Evolutionary conservation across 2,329 filamentous ascomycete species (phyloP).

Genomic region (Tricladium varicosporioides): DNA sequence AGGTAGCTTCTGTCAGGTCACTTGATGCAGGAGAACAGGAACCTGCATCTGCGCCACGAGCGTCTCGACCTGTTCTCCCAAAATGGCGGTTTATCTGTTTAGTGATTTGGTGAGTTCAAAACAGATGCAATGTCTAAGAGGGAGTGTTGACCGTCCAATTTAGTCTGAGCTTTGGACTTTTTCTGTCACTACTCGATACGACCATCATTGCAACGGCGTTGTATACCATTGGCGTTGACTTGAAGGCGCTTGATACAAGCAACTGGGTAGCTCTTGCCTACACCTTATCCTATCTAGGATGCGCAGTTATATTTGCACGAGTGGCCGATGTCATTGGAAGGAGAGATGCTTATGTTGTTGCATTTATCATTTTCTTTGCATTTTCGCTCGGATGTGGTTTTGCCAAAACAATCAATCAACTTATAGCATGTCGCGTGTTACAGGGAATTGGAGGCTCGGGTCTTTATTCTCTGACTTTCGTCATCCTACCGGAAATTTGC

Average conservation of each 20-base stretch:
- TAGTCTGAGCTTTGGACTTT: constrained; percentile 51
- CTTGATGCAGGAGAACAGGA: too few relatives aligned
- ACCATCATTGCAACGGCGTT: constrained; percentile 60
- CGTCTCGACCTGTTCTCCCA: constrained; percentile 2
- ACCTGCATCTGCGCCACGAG: too few relatives aligned
- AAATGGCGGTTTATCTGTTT: constrained; percentile 12
- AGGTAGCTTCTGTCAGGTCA: too few relatives aligned
- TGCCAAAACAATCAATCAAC: constrained; percentile 40
- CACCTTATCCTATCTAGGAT: constrained; percentile 42
- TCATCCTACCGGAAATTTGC: constrained; percentile 8
- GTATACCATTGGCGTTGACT: constrained; percentile 52
- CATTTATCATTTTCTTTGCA: constrained; percentile 50
- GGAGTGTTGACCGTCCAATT: neutral
- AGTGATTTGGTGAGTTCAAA: neutral
- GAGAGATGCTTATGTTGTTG: constrained; percentile 47
- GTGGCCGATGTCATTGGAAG: constrained; percentile 55
- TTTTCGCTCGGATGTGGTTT: constrained; percentile 56
- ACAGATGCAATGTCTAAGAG: neutral
- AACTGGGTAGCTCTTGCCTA: constrained; percentile 58
- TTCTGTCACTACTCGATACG: constrained; percentile 59
- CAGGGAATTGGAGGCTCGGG: constrained; percentile 12
- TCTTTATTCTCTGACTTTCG: constrained; percentile 11
- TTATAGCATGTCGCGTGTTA: constrained; percentile 13
- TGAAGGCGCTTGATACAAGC: constrained; percentile 43
- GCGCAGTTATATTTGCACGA: constrained; percentile 52